Percentiles rank a stretch among this genome's conserved stretches.
Conservation (phyloP, 306 rosid genomes). For the Hippophae tibetana region DNA sequence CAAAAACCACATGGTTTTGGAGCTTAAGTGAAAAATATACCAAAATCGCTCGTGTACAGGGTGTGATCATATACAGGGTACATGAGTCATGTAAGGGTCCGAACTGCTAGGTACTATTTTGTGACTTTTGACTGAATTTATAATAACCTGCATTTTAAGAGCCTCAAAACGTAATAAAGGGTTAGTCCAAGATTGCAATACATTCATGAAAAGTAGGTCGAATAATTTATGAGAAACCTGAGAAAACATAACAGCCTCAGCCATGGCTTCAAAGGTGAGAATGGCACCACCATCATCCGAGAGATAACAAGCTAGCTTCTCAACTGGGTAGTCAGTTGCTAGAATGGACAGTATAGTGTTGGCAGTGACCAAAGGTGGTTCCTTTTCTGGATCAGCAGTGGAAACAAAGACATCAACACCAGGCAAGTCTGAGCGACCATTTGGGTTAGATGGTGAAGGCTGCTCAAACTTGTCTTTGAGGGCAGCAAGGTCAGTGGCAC, state of each 20-base stretch:
- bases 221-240: slow-evolving; percentile 34
- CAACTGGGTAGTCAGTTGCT: slow-evolving; percentile 55
- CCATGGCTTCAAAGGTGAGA: slow-evolving; percentile 84
- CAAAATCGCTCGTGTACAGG: too few relatives aligned
- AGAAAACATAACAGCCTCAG: slow-evolving; percentile 68
- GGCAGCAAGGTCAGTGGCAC: slow-evolving; percentile 60
- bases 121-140: too few relatives aligned
- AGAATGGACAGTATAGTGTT: slow-evolving; percentile 78
- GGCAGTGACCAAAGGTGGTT: slow-evolving; percentile 84
- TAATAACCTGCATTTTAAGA: too few relatives aligned
- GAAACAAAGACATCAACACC: slow-evolving; percentile 65
- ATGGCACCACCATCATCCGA: slow-evolving; percentile 95
- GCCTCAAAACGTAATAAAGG: background rate
- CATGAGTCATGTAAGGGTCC: too few relatives aligned
- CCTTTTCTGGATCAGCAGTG: slow-evolving; percentile 71
- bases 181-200: background rate
- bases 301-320: slow-evolving; percentile 56
- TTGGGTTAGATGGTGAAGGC: slow-evolving; percentile 42
- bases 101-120: too few relatives aligned
- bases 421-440: slow-evolving; percentile 68
- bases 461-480: slow-evolving; percentile 62
- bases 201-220: background rate
- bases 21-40: too few relatives aligned
- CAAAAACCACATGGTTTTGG: too few relatives aligned
- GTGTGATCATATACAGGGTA: too few relatives aligned